Conservation (phyloP, 2,329 filamentous ascomycete genomes). For the Pseudogymnoascus sp. region DNA sequence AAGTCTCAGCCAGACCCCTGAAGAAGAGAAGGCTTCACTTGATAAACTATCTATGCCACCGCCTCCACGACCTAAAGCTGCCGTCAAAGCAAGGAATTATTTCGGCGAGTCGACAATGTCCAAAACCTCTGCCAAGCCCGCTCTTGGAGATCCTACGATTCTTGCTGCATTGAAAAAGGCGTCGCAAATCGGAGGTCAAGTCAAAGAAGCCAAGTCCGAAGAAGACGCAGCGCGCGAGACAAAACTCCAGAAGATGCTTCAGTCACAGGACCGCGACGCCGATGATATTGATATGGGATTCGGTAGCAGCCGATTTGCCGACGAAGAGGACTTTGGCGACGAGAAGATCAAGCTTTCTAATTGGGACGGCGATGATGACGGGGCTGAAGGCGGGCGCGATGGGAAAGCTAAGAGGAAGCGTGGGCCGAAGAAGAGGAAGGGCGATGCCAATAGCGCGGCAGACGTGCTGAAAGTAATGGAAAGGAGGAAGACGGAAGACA, state of each 20-base stretch:
- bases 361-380: conserved; percentile 46
- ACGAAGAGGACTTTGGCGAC: conserved; percentile 73
- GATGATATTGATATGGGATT: conserved; percentile 94
- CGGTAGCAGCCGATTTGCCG: conserved; percentile 76
- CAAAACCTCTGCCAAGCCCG: conserved; percentile 33
- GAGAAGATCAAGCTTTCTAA: conserved; percentile 58
- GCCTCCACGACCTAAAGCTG: conserved; percentile 33
- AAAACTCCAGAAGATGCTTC: conserved; percentile 65
- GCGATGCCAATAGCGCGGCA: conserved; percentile 66
- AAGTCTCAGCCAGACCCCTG: conserved; percentile 7
- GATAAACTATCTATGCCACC: conserved; percentile 33
- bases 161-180: conserved; percentile 82
- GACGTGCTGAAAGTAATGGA: conserved; percentile 78
- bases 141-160: conserved; percentile 66
- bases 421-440: conserved; percentile 66
- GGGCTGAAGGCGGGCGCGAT: conserved; percentile 33
- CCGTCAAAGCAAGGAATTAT: conserved; percentile 44
- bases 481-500: conserved; percentile 19
- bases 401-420: conserved; percentile 56
- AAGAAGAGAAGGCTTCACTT: conserved; percentile 13
- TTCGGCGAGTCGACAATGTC: conserved; percentile 48
- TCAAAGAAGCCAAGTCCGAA: conserved; percentile 31
- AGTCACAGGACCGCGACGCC: conserved; percentile 67
- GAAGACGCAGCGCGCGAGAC: conserved; percentile 52
- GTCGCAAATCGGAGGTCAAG: conserved; percentile 46